A percentile compares a stretch with the other conserved stretches of the same genome.
phyloP scores from a whole-genome alignment of 495 filamentous ascomycete species.

The Mycothermus thermophilus region DNA sequence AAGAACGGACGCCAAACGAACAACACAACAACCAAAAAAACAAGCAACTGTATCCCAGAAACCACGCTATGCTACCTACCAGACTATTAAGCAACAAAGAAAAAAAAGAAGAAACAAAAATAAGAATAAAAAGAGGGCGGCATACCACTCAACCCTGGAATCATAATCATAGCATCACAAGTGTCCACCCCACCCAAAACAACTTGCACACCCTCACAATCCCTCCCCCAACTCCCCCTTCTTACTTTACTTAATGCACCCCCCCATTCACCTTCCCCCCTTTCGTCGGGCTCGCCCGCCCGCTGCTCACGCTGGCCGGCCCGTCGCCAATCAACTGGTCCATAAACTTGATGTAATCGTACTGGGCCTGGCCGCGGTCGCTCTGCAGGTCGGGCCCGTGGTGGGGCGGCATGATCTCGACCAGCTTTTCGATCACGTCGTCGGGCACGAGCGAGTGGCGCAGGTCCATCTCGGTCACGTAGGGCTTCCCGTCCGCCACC shows the following conservation, averaged over 20 bases:
- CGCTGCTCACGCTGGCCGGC: background rate
- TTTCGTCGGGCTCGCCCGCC: conserved; percentile 20
- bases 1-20: too few species aligned
- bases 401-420: conserved; percentile 71
- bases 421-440: conserved; percentile 82
- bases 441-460: conserved; percentile 89
- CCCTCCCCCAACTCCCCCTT: background rate
- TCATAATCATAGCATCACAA: too few species aligned
- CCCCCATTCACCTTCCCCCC: conserved; percentile 4
- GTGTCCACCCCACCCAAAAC: too few species aligned
- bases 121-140: too few species aligned
- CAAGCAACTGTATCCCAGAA: too few species aligned
- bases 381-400: conserved; percentile 64
- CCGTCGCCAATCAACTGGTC: conserved; percentile 45
- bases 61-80: too few species aligned
- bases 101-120: too few species aligned
- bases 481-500: conserved; percentile 96
- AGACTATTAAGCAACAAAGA: too few species aligned
- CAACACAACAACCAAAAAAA: too few species aligned
- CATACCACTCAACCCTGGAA: too few species aligned
- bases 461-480: conserved; percentile 94
- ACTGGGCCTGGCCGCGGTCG: conserved; percentile 65
- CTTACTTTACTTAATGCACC: conserved; percentile 5
- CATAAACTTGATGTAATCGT: conserved; percentile 90
- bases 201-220: too few species aligned